Conservation (phyloP, 345 rosid genomes). For the Angophora floribunda region DNA sequence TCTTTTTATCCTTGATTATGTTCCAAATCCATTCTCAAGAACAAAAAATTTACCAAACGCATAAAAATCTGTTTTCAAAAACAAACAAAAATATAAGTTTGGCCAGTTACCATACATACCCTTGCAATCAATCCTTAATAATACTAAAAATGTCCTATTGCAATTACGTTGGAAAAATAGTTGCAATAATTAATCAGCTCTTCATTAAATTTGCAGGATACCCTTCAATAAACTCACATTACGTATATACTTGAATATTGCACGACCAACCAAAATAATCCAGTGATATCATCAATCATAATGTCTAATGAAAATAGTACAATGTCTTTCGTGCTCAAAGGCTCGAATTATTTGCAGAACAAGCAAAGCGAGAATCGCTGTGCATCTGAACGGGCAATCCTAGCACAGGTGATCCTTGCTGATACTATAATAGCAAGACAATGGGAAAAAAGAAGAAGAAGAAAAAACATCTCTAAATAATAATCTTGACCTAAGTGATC, state of each 20-base stretch:
- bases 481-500: background rate
- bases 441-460: background rate
- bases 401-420: too few relatives aligned
- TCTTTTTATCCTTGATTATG: too few relatives aligned
- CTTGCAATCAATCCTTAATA: background rate
- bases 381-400: background rate
- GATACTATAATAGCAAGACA: background rate
- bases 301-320: background rate
- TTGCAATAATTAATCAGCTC: background rate
- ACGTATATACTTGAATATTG: background rate
- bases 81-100: too few relatives aligned
- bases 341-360: background rate
- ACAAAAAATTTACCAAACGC: too few relatives aligned
- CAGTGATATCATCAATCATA: background rate
- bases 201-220: background rate
- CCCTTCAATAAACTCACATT: background rate
- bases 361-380: background rate
- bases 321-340: background rate
- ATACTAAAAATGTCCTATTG: background rate
- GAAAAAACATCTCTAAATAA: background rate
- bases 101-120: background rate
- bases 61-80: too few relatives aligned
- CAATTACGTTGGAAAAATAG: background rate
- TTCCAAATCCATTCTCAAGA: too few relatives aligned
- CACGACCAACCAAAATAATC: background rate